Evolutionary conservation across 495 filamentous ascomycete species (phyloP), one percentile per base, ranked within the genome.

Genomic region (Hypomontagnella submonticulosa): DNA sequence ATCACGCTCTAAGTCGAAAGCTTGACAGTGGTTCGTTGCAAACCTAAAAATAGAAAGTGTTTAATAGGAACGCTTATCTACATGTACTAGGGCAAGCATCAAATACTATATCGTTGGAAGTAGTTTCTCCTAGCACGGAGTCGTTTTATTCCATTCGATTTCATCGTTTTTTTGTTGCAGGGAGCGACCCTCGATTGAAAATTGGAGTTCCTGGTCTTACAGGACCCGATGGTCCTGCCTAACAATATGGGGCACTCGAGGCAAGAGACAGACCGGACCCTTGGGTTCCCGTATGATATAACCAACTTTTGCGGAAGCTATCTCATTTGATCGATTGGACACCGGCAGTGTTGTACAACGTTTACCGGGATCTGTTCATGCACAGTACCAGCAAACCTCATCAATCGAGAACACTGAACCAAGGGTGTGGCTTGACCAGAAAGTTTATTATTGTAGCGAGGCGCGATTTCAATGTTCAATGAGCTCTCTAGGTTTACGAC

Each of bases 271-370:
- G 48, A 10, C 30, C 33, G 36, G 36, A n/a, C 33, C 48, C 48
- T 20, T 33, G 15, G 4, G 34, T 51, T 23, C 34, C 18, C 13
- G 12, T 38, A 23, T 5, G 16, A 32, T 43, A 55, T 32, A 33
- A 52, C 38, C 23, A 18, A 52, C n/a, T 23, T 20, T 51, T 37
- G 23, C 15, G 51, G 42, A 40, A 41, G 27, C 19, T 16, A 7
- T 20, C 18, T 36, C 34, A 30, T 27, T 55, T 13, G 38, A 37
- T 43, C 10, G n/a, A 23, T 46, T 46, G 23, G 30, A 34, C 12
- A 46, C 16, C 53, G 53, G 40, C 16, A 44, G 13, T 41, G 41
- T 46, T 44, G 41, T 41, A 37, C 53, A 23, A 34, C 41, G 30
- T 44, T 27, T 12, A 46, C 23, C 42, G 20, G 23, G 19, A 46